Evolutionary conservation across 2,329 filamentous ascomycete genomes (phyloP).

Genomic region (Fusarium sambucinum): DNA sequence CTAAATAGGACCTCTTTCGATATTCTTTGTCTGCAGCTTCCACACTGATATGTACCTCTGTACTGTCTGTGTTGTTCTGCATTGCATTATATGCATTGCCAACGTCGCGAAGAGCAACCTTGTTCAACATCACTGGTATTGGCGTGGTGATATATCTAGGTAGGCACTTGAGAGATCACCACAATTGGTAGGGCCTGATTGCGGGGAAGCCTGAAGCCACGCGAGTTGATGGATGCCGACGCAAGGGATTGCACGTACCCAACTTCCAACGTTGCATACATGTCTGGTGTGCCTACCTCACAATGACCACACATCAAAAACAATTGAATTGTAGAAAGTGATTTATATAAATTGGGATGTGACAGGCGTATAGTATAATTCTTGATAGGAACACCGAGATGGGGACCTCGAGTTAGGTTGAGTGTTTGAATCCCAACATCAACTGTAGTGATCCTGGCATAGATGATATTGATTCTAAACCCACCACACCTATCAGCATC

Average conservation of each 20-base stretch:
- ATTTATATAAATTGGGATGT: slow-evolving; percentile 22
- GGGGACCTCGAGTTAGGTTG: background rate
- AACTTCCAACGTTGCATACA: slow-evolving; percentile 10
- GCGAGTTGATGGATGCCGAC: slow-evolving; percentile 27
- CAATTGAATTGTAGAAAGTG: background rate
- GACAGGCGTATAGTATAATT: background rate
- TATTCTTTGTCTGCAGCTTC: background rate
- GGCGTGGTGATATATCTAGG: background rate
- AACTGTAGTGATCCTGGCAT: background rate
- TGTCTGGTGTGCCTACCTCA: slow-evolving; percentile 5
- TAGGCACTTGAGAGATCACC: background rate
- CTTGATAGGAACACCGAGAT: background rate
- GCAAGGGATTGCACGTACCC: slow-evolving; percentile 15
- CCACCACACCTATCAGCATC: slow-evolving; percentile 20
- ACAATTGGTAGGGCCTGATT: slow-evolving; percentile 4
- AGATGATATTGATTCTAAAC: slow-evolving; percentile 9
- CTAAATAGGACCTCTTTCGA: slow-evolving; percentile 16
- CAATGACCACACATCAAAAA: background rate
- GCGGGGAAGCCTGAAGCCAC: slow-evolving; percentile 33
- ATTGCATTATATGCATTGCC: slow-evolving; percentile 12
- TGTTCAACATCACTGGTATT: background rate
- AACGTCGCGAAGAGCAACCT: slow-evolving; percentile 3
- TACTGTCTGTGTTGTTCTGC: background rate
- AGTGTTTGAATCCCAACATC: background rate
- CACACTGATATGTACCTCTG: background rate